A percentile compares a stretch with the other conserved stretches of the same genome.
phyloP scores from a whole-genome alignment of 495 filamentous ascomycete species.

The Amphirosellinia nigrospora region DNA sequence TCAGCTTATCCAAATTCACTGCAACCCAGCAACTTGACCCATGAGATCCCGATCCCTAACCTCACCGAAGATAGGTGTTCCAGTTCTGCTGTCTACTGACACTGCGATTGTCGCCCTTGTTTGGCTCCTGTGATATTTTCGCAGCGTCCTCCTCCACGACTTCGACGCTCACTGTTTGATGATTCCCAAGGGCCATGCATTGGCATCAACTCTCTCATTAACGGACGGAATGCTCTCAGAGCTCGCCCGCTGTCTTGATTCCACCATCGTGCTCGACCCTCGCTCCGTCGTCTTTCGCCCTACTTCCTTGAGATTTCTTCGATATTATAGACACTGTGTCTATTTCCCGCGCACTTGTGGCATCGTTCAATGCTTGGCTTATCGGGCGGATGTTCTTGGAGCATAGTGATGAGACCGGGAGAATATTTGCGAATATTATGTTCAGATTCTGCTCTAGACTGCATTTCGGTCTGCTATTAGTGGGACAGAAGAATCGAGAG shows the following conservation, averaged over 20 bases:
- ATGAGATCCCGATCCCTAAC: not conserved
- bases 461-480: not conserved
- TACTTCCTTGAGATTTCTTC: constrained; percentile 28
- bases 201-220: not conserved
- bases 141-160: constrained; percentile 44
- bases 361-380: constrained; percentile 20
- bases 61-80: constrained; percentile 16
- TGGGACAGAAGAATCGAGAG: not conserved
- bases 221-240: constrained; percentile 23
- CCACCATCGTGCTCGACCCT: constrained; percentile 35
- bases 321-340: constrained; percentile 21
- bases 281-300: constrained; percentile 16
- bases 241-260: constrained; percentile 29
- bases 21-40: not conserved
- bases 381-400: constrained; percentile 27
- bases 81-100: constrained; percentile 20
- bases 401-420: constrained; percentile 43
- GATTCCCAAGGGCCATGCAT: constrained; percentile 43
- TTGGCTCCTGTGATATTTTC: constrained; percentile 25
- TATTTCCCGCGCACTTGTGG: constrained; percentile 1
- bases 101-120: constrained; percentile 4
- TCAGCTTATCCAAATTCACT: not conserved
- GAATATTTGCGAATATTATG: constrained; percentile 44
- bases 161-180: constrained; percentile 51
- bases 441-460: constrained; percentile 47